phyloP scores from a whole-genome alignment of 1,284 basidiomycete genomes.

The Ceratobasidium sp. region DNA sequence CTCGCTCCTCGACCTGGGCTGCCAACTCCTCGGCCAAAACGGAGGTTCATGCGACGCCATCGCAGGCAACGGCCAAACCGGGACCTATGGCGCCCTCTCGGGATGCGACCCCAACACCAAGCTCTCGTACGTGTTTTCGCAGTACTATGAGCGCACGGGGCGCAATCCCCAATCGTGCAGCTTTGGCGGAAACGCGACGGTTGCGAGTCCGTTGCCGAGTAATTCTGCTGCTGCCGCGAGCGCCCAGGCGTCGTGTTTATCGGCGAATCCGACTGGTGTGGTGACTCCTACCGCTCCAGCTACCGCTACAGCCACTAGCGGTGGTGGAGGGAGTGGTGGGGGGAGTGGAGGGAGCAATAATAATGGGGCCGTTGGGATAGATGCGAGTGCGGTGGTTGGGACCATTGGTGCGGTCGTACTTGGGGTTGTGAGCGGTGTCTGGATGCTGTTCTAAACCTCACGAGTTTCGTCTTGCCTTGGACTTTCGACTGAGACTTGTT shows the following conservation, averaged over 20 bases:
- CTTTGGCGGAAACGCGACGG: slow-evolving; percentile 84
- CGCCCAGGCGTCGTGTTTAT: slow-evolving; percentile 73
- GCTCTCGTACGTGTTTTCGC: slow-evolving; percentile 82
- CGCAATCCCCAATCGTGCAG: slow-evolving; percentile 67
- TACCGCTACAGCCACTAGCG: slow-evolving; percentile 12
- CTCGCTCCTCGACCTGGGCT: slow-evolving; percentile 68
- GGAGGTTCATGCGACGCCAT: slow-evolving; percentile 74
- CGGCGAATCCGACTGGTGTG: slow-evolving; percentile 66
- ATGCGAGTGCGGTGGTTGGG: background rate
- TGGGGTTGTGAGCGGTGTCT: slow-evolving; percentile 16
- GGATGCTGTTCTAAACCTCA: slow-evolving; percentile 21
- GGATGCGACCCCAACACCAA: slow-evolving; percentile 79
- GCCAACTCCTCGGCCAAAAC: slow-evolving; percentile 68
- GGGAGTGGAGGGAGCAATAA: background rate
- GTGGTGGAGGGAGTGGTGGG: background rate
- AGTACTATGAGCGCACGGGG: slow-evolving; percentile 73
- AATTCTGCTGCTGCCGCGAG: slow-evolving; percentile 62
- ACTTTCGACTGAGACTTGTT: background rate
- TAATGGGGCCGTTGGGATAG: slow-evolving; percentile 6
- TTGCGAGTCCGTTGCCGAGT: slow-evolving; percentile 66
- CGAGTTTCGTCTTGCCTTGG: background rate
- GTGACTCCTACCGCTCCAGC: slow-evolving; percentile 67
- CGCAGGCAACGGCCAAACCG: slow-evolving; percentile 71
- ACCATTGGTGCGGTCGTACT: background rate
- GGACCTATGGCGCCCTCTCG: slow-evolving; percentile 76